Evolutionary conservation across 2,329 filamentous ascomycete genomes (phyloP), one percentile per base, ranked within the genome.

Genomic region (Zymoseptoria tritici): DNA sequence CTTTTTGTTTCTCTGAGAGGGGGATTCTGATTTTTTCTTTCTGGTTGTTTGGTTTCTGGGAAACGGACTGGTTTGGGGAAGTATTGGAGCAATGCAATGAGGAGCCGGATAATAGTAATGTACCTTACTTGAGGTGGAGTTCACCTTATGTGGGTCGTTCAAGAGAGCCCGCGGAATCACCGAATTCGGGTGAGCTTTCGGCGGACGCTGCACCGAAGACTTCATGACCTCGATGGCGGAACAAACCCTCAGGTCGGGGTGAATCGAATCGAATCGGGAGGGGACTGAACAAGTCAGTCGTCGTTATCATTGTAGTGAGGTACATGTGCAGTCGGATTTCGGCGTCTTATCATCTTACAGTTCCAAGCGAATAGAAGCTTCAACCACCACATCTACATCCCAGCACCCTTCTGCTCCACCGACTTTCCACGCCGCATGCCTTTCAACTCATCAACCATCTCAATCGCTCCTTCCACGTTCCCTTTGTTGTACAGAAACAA

Each of bases 401-500:
- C 36, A 16, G 11, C 36, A 42, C 5, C 36, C 11, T 42, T 42
- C 36, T 42, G 36, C 36, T 42, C 9, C 5, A 42, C 36, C 11
- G 36, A 13, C 11, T 16, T 13, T 1, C 36, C 36, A 16, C 51
- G 19, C 51, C 16, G 20, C 20, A 53, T 26, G 9, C 7, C 22
- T n/a, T 53, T 53, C 9, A 75, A 62, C 60, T 73, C 67, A 49
- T 70, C 68, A 8, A 74, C 64, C 65, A 71, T 73, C 11, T 64
- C 63, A 22, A 97, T 92, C 13, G 93, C 93, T 1, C 93, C 91
- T 66, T 91, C 82, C 80, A 92, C 89, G 68, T 96, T 83, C 64
- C 87, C 89, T 77, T 99, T 99, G 76, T 97, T 95, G 74, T 95
- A 96, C 73, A 97, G 75, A 74, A 99, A 99, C 52, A 99, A 76